Evolutionary conservation across 202 grass and related monocot species (phyloP).

Genomic region (Musa balbisiana): DNA sequence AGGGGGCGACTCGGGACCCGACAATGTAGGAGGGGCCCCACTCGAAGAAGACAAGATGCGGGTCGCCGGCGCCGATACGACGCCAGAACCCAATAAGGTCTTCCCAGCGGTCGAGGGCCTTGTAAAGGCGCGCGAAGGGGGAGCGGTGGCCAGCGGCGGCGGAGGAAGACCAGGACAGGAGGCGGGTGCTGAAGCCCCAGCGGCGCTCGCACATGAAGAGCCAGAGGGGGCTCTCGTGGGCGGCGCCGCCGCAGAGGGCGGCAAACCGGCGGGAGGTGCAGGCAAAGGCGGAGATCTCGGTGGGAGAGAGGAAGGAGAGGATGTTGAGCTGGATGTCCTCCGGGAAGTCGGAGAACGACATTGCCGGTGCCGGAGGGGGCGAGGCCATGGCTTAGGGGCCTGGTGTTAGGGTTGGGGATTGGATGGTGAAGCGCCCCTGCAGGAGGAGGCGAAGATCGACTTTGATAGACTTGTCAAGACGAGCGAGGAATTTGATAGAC

Average conservation of each 20-base stretch:
- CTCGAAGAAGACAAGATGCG: conserved; percentile 42
- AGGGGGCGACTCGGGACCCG: conserved; percentile 45
- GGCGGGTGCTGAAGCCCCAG: conserved; percentile 37
- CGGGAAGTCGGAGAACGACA: conserved; percentile 60
- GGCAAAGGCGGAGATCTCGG: conserved; percentile 50
- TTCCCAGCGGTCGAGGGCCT: conserved; percentile 58
- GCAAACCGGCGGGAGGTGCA: conserved; percentile 71
- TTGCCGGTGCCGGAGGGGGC: conserved; percentile 14
- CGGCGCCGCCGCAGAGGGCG: conserved; percentile 11
- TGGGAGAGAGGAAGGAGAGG: conserved; percentile 51
- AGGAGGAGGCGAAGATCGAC: neutral
- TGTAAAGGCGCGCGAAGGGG: conserved; percentile 40
- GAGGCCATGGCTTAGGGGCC: conserved; percentile 7
- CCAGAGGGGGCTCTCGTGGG: conserved; percentile 44
- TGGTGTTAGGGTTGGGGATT: neutral
- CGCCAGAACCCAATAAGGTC: conserved; percentile 80
- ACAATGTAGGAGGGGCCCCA: conserved; percentile 56
- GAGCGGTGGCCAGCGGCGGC: conserved; percentile 7
- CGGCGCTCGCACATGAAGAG: conserved; percentile 61
- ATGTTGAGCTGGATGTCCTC: conserved; percentile 74
- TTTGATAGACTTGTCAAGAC: neutral
- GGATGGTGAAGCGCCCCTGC: neutral
- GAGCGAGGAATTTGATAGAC: neutral
- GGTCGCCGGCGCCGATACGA: conserved; percentile 29
- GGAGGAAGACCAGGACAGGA: conserved; percentile 24